Conservation (phyloP, 139 green algal species). For the Auxenochlorella pyrenoidosa region DNA sequence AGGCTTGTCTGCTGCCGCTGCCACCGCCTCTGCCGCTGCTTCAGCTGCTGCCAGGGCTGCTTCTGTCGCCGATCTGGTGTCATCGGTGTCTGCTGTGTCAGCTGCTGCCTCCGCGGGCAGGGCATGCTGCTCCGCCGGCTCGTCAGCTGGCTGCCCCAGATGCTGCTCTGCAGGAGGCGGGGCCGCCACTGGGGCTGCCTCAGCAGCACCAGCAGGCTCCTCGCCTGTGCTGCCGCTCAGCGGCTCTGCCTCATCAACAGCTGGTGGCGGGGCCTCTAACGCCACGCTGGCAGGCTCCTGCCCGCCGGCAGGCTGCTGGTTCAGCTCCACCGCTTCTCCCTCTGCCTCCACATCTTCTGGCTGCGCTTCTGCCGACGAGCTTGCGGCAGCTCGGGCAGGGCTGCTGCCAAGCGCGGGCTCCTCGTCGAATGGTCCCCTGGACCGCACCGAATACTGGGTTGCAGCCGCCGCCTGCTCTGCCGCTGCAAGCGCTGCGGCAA, state of each 20-base stretch:
- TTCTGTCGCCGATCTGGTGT: neutral
- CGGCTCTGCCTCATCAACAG: neutral
- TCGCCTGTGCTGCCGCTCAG: neutral
- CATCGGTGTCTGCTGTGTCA: neutral
- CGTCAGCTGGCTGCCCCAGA: neutral
- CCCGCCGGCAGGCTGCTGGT: neutral
- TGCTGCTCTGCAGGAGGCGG: neutral
- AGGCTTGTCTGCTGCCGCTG: neutral
- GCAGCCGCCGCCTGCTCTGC: neutral
- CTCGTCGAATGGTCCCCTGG: neutral
- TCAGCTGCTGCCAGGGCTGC: neutral
- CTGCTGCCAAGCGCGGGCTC: neutral
- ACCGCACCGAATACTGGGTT: conserved; percentile 3
- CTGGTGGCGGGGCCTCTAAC: no score
- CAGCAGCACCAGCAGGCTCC: neutral
- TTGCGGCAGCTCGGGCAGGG: neutral
- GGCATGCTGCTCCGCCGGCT: neutral
- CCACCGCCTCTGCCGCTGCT: conserved; percentile 4
- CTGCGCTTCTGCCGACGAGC: neutral
- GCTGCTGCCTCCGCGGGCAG: neutral
- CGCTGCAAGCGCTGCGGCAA: conserved; percentile 2
- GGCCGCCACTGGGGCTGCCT: neutral
- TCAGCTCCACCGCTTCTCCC: neutral
- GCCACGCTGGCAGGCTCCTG: neutral
- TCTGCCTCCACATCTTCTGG: neutral